phyloP scores from a whole-genome alignment of 495 filamentous ascomycete species.

The Penicillium malachiteum region DNA sequence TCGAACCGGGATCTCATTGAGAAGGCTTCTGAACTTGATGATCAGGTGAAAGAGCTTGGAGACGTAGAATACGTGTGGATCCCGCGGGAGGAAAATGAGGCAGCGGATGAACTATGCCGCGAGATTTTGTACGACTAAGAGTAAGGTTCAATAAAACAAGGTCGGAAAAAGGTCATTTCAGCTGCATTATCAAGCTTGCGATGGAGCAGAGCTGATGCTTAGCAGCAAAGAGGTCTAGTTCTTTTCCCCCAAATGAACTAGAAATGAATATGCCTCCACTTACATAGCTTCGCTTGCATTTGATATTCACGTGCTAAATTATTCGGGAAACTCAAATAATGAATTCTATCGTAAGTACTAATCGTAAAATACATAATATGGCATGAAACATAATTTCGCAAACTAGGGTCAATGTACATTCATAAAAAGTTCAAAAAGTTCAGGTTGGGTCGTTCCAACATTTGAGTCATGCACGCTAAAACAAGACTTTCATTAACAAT shows the following conservation, averaged over 20 bases:
- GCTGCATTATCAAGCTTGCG: no score
- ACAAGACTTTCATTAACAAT: neutral
- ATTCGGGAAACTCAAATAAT: no score
- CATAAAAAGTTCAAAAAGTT: no score
- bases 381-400: neutral
- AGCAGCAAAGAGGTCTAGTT: no score
- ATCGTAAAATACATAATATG: neutral
- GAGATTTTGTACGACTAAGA: no score
- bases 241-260: no score
- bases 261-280: no score
- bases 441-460: neutral
- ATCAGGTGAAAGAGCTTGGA: neutral
- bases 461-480: neutral
- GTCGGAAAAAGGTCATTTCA: no score
- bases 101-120: slow-evolving; percentile 3
- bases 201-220: no score
- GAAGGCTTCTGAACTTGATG: neutral
- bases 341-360: neutral
- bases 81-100: neutral
- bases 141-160: no score
- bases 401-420: neutral
- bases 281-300: no score
- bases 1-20: neutral
- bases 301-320: no score
- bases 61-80: neutral